Evolutionary conservation across 139 green algal genomes (phyloP), one percentile per base, ranked within the genome.

Genomic region (Zygnema cylindricum): DNA sequence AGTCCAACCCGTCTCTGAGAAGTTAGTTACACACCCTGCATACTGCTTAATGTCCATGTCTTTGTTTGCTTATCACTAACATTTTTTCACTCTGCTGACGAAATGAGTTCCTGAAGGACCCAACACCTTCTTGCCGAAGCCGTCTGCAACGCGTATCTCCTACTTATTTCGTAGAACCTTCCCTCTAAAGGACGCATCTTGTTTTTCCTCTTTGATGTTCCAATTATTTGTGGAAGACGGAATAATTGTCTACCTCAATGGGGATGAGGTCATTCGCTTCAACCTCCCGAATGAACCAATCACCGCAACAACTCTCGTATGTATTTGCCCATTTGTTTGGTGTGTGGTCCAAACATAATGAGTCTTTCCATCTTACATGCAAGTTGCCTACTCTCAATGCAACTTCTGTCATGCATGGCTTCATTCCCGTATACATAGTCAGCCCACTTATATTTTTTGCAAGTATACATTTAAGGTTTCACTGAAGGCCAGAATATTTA

Each of bases 81-180:
- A 7, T 63, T 16, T 16, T 63, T 63, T 63, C 7, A 25, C 49
- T 16, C 49, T 16, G 7, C 49, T 25, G 49, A 25, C 7, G 49
- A 7, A 25, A 16, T 63, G 49, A 16, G 49, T 7, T 63, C 16
- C 49, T 63, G 16, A 25, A 16, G 49, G 49, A 16, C 16, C 16
- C 49, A 25, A 63, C 49, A 16, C n/a, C 49, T 7, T 43, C 21
- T 16, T 79, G 71, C 71, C 36, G 7, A 79, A 79, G 71, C 71
- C 71, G 11, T 54, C 36, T 3, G 7, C 71, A 7, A 54, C 71
- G 7, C 36, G 3, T 11, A 41, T 79, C 36, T 40, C 71, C 7
- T 79, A 79, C 71, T 79, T 40, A 7, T 79, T 79, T 16, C 71
- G 71, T 3, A 79, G 21, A 16, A 54, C 36, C 11, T 79, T 79